Percentiles rank a stretch among this genome's conserved stretches.
Conservation (phyloP, 75 land plant species). For the Pinus tabuliformis region DNA sequence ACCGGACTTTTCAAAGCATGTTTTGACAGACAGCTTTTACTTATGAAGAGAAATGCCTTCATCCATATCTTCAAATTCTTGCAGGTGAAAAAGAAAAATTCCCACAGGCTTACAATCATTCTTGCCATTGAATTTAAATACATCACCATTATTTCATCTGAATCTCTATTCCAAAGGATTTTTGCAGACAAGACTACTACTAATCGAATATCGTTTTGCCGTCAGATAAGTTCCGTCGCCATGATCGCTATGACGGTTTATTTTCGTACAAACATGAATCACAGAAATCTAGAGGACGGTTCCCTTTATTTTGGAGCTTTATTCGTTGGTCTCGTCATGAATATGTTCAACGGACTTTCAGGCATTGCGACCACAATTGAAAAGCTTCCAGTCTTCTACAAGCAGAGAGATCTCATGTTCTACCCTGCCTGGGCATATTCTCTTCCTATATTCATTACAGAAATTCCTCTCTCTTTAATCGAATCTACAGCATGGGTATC, state of each 20-base stretch:
- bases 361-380: constrained; percentile 36
- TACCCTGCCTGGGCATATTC: constrained; percentile 68
- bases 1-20: constrained; percentile 33
- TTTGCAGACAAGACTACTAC: too few species aligned
- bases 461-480: constrained; percentile 39
- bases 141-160: too few species aligned
- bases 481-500: constrained; percentile 46
- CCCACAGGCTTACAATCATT: too few species aligned
- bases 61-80: constrained; percentile 29
- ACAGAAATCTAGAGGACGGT: constrained; percentile 16
- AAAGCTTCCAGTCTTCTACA: constrained; percentile 64
- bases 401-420: constrained; percentile 53
- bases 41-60: constrained; percentile 49
- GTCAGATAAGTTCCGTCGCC: constrained; percentile 30
- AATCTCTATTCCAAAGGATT: too few species aligned
- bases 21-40: constrained; percentile 23
- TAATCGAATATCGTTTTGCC: background rate
- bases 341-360: constrained; percentile 59
- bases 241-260: constrained; percentile 43
- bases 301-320: constrained; percentile 35
- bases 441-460: constrained; percentile 33
- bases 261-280: constrained; percentile 36
- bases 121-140: too few species aligned
- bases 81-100: constrained; percentile 3
- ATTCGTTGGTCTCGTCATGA: constrained; percentile 29